Percentiles rank a stretch among this genome's conserved stretches.
Conservation (phyloP, 306 rosid genomes). For the Ormosia emarginata region DNA sequence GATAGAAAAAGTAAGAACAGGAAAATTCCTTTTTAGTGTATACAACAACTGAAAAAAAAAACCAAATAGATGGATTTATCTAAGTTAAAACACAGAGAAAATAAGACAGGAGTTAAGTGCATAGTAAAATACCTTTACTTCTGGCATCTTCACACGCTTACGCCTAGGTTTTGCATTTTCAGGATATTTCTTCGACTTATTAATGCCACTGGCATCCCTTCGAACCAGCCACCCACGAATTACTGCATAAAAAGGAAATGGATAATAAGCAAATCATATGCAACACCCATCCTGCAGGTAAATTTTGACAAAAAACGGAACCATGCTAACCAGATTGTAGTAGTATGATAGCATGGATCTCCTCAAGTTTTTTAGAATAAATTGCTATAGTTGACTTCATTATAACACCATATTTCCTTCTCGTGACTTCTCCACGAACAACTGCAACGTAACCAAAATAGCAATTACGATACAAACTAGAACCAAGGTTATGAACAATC, state of each 20-base stretch:
- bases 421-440: conserved; percentile 62
- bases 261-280: conserved; percentile 28
- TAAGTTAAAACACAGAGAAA: not conserved
- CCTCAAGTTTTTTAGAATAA: conserved; percentile 48
- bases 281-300: conserved; percentile 1
- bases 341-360: conserved; percentile 48
- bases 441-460: conserved; percentile 48
- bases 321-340: conserved; percentile 64
- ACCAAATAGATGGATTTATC: not conserved
- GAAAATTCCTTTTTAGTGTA: not conserved
- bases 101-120: not conserved
- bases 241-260: conserved; percentile 34
- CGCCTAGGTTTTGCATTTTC: conserved; percentile 38
- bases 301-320: conserved; percentile 2
- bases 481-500: not conserved
- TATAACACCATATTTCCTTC: conserved; percentile 36
- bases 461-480: not conserved
- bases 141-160: conserved; percentile 45
- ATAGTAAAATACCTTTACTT: conserved; percentile 46
- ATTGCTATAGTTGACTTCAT: conserved; percentile 34
- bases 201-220: conserved; percentile 31
- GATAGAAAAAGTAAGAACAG: not conserved
- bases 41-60: not conserved
- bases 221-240: conserved; percentile 74
- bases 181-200: conserved; percentile 33